phyloP scores from a whole-genome alignment of 345 rosid genomes.

The Salix arbutifolia region DNA sequence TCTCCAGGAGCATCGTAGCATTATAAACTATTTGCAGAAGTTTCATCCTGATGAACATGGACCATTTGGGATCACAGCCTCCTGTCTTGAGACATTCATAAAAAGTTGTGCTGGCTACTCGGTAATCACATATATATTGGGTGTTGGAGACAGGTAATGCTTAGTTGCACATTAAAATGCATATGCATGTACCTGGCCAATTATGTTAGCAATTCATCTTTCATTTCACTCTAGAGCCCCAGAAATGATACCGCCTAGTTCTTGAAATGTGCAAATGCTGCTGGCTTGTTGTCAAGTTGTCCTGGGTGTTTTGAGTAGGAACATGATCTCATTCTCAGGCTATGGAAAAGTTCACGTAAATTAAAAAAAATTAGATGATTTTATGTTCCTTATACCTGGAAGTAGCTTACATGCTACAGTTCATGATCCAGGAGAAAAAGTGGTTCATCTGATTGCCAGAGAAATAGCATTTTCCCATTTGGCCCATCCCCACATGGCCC shows the following conservation, averaged over 20 bases:
- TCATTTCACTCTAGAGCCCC: background rate
- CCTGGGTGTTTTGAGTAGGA: background rate
- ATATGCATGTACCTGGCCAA: background rate
- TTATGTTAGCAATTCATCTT: background rate
- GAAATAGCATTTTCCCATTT: background rate
- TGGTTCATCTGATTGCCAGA: background rate
- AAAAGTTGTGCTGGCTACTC: constrained; percentile 99
- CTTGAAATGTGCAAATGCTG: background rate
- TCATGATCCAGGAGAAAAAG: background rate
- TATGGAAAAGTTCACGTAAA: background rate
- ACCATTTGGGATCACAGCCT: constrained; percentile 89
- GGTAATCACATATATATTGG: constrained; percentile 90
- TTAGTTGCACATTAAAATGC: constrained; percentile 2
- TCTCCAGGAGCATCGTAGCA: constrained; percentile 90
- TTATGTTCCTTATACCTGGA: background rate
- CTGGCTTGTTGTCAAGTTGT: background rate
- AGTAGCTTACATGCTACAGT: background rate
- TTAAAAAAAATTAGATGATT: background rate
- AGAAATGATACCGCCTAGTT: background rate
- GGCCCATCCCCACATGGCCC: background rate
- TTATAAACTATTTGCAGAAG: constrained; percentile 85
- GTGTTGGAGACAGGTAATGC: constrained; percentile 93
- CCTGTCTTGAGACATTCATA: constrained; percentile 92
- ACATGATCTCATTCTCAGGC: background rate
- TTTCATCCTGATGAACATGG: constrained; percentile 96